These are phyloP conservation scores for Cutaneotrichosporon sp. DNA, from an alignment of 1,284 basidiomycete genomes.

Conservation along the genomic window DNA sequence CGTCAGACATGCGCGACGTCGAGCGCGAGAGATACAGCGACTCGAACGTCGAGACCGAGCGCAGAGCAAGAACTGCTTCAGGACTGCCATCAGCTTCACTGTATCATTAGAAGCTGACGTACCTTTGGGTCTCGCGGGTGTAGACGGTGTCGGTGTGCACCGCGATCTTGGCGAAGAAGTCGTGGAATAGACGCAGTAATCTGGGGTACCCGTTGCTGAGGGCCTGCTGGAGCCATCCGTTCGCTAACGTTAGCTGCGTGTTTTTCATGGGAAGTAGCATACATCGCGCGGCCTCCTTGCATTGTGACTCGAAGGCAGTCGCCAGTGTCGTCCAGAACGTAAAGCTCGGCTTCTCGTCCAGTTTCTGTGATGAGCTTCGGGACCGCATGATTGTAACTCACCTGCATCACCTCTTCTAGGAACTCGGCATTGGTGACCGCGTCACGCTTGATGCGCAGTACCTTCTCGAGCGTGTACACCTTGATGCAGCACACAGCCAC, in stretches of 20 bases:
- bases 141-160: slow-evolving; percentile 93
- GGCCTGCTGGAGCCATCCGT: slow-evolving; percentile 76
- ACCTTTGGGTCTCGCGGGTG: slow-evolving; percentile 78
- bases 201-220: slow-evolving; percentile 79
- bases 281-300: slow-evolving; percentile 74
- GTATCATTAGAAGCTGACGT: slow-evolving; percentile 17
- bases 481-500: slow-evolving; percentile 88
- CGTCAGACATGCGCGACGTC: slow-evolving; percentile 74
- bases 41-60: slow-evolving; percentile 78
- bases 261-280: slow-evolving; percentile 15
- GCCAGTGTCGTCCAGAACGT: slow-evolving; percentile 87
- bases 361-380: slow-evolving; percentile 55
- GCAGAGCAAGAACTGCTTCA: slow-evolving; percentile 83
- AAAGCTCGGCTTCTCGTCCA: slow-evolving; percentile 85
- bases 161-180: slow-evolving; percentile 90
- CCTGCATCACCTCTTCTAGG: slow-evolving; percentile 87
- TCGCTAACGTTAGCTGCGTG: slow-evolving; percentile 15
- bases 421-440: slow-evolving; percentile 72
- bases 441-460: slow-evolving; percentile 83
- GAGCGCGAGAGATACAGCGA: slow-evolving; percentile 79
- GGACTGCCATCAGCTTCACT: slow-evolving; percentile 58
- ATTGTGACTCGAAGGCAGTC: slow-evolving; percentile 73
- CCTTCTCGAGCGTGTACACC: slow-evolving; percentile 92
- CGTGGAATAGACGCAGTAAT: slow-evolving; percentile 84
- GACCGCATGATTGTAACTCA: slow-evolving; percentile 39